Evolutionary conservation across 139 green algal genomes (phyloP).

Genomic region (Nannochloris sp.): DNA sequence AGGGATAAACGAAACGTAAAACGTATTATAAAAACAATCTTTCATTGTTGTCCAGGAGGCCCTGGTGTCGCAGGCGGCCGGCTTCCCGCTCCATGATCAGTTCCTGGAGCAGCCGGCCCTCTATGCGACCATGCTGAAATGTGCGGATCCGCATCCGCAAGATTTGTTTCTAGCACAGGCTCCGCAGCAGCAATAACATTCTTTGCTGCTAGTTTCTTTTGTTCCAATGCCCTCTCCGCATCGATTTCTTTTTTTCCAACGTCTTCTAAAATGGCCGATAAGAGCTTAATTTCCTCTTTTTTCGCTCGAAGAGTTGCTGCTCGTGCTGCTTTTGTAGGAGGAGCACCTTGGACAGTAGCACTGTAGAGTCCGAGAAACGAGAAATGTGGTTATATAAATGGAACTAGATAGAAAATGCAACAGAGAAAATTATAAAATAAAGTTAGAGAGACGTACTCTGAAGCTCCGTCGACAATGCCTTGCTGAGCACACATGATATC

Average conservation of each 20-base stretch:
- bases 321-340: not conserved
- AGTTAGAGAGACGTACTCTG: not conserved
- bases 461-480: not conserved
- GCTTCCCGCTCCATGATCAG: too few relatives aligned
- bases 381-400: not conserved
- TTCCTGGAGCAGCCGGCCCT: too few relatives aligned
- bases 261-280: not conserved
- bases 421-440: not conserved
- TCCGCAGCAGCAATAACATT: not conserved
- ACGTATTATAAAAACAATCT: not conserved
- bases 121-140: too few relatives aligned
- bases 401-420: not conserved
- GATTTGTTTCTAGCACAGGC: too few relatives aligned
- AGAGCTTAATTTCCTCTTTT: not conserved
- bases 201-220: slow-evolving; percentile 2
- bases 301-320: slow-evolving; percentile 4
- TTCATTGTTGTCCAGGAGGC: too few relatives aligned
- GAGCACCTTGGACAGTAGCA: not conserved
- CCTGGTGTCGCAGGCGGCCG: too few relatives aligned
- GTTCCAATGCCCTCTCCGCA: not conserved
- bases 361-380: not conserved
- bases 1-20: too few relatives aligned
- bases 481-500: slow-evolving; percentile 9
- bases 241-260: not conserved
- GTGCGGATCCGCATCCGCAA: too few relatives aligned